Evolutionary conservation across 78 protist genomes (phyloP).

Genomic region (Dictyostelium intermedium): DNA sequence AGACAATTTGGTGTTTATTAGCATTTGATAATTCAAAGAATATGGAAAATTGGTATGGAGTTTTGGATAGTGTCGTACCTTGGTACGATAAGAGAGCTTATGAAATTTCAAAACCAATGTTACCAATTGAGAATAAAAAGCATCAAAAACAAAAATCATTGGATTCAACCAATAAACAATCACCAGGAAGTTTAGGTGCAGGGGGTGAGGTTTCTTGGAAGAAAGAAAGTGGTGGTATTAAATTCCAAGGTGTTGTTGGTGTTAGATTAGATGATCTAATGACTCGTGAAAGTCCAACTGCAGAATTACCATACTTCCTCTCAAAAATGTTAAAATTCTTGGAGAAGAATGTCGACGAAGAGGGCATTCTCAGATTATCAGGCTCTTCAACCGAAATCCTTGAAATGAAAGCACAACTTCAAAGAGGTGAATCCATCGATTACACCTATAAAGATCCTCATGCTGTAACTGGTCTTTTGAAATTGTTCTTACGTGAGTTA

Average conservation of each 20-base stretch:
- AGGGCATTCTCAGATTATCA: slow-evolving; percentile 58
- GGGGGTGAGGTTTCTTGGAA: slow-evolving; percentile 15
- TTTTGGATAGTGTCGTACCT: slow-evolving; percentile 30
- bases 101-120: slow-evolving; percentile 49
- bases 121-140: slow-evolving; percentile 14
- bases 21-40: slow-evolving; percentile 59
- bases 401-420: slow-evolving; percentile 26
- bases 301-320: slow-evolving; percentile 60
- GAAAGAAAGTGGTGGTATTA: slow-evolving; percentile 38
- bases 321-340: slow-evolving; percentile 51
- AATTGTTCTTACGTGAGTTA: slow-evolving; percentile 69
- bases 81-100: slow-evolving; percentile 68
- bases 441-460: slow-evolving; percentile 61
- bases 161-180: slow-evolving; percentile 8
- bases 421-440: slow-evolving; percentile 53
- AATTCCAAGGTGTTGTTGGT: slow-evolving; percentile 71
- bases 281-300: slow-evolving; percentile 42
- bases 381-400: slow-evolving; percentile 57
- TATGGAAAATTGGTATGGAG: slow-evolving; percentile 71
- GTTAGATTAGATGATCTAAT: slow-evolving; percentile 49
- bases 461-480: slow-evolving; percentile 76
- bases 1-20: slow-evolving; percentile 52
- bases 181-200: neutral
- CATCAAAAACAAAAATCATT: slow-evolving; percentile 48
- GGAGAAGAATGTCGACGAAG: slow-evolving; percentile 42